Evolutionary conservation across 768 basidiomycete species (phyloP), one percentile per base, ranked within the genome.

Genomic region (Hygrophorus russula): DNA sequence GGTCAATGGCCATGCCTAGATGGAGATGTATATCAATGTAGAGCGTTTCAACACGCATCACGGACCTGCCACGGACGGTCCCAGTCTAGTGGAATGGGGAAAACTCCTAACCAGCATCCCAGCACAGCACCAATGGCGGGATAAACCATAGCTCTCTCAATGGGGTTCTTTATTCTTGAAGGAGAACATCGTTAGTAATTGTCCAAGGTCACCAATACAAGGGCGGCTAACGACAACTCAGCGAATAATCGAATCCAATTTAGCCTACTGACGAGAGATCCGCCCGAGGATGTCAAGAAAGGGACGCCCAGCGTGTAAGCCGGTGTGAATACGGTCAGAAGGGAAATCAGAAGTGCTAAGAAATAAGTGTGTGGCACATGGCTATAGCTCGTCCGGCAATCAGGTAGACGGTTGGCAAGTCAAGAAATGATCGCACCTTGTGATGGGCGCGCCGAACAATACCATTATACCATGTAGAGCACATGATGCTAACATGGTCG

Each of bases 11-110:
- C 85, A 93, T 18, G 81, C 76, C 85, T 91, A 45, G 38, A 3
- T 3, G 24, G 24, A 33, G 19, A 32, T 24, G 24, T 20, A 30
- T 28, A 41, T 36, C 28, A 45, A 32, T 48, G 20, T 15, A 27
- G 36, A 31, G 35, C 28, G 40, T 10, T 41, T 13, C 20, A 31
- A 46, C 20, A 30, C 9, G 24, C 38, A 27, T 32, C 29, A 63
- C 76, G 45, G 42, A 87, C 91, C 82, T 97, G 94, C 93, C 93
- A 97, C 5, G 93, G 89, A 30, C 90, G 74, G 56, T 92, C 92
- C 94, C 94, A 98, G 62, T 98, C 94, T 13, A 98, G 76, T 0
- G 89, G 85, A 36, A 92, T 81, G 2, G 90, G 87, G 36, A 93
- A 68, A 8, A 74, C 77, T 12, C 91, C 92, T 11, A 73, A 29